phyloP scores from a whole-genome alignment of 768 basidiomycete genomes.

The Pleurotus giganteus region DNA sequence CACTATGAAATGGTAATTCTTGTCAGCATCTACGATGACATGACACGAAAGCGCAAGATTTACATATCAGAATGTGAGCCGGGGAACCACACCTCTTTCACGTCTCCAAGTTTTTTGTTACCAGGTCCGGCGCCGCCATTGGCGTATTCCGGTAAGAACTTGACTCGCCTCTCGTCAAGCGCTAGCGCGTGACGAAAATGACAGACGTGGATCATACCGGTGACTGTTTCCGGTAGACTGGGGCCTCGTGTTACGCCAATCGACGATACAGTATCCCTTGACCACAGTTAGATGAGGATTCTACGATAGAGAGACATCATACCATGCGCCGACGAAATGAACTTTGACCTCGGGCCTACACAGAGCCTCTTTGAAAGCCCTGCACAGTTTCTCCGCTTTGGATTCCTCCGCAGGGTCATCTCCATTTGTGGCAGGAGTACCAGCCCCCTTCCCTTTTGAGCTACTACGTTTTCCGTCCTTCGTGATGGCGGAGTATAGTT shows the following conservation, averaged over 20 bases:
- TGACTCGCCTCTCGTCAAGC: slow-evolving; percentile 32
- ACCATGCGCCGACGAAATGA: slow-evolving; percentile 48
- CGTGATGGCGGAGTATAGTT: slow-evolving; percentile 24
- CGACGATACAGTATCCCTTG: slow-evolving; percentile 34
- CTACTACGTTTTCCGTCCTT: not conserved
- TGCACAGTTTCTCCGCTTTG: slow-evolving; percentile 12
- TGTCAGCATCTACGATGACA: no score
- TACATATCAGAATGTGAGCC: slow-evolving; percentile 29
- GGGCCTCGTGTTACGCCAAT: slow-evolving; percentile 22
- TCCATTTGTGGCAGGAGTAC: no score
- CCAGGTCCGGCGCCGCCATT: not conserved
- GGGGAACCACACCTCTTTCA: slow-evolving; percentile 28
- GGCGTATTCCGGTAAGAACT: slow-evolving; percentile 30
- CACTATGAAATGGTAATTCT: no score
- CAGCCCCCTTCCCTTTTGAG: not conserved
- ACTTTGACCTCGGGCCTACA: slow-evolving; percentile 28
- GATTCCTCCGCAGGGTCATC: no score
- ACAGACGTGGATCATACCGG: slow-evolving; percentile 25
- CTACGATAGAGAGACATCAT: not conserved
- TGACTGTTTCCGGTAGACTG: slow-evolving; percentile 17
- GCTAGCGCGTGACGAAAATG: slow-evolving; percentile 33
- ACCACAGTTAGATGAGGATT: not conserved
- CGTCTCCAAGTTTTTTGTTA: not conserved
- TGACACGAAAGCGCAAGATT: slow-evolving; percentile 7
- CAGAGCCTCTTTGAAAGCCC: slow-evolving; percentile 17